Conservation (phyloP, 2,329 filamentous ascomycete species). For the Clonostachys rosea region DNA sequence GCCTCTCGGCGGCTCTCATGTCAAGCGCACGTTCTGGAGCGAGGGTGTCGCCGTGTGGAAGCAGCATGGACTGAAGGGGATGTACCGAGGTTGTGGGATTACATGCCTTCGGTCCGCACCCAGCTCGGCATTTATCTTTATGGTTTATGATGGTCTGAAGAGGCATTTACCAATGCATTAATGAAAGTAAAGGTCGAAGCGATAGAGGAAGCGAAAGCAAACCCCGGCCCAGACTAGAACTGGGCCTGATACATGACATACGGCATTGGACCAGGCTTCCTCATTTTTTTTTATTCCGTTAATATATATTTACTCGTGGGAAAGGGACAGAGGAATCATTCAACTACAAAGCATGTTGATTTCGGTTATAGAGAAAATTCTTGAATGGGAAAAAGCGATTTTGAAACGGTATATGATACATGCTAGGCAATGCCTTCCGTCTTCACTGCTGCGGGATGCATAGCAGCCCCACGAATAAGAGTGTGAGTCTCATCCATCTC, state of each 20-base stretch:
- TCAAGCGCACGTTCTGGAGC: slow-evolving; percentile 63
- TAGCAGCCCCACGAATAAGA: too few relatives aligned
- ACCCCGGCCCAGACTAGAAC: not conserved
- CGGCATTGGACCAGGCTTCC: not conserved
- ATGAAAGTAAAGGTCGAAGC: not conserved
- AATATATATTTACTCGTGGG: slow-evolving; percentile 7
- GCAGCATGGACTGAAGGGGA: slow-evolving; percentile 73
- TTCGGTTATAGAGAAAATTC: too few relatives aligned
- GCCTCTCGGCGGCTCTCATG: slow-evolving; percentile 53
- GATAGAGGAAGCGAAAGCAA: not conserved
- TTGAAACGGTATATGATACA: too few relatives aligned
- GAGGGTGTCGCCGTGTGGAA: slow-evolving; percentile 75
- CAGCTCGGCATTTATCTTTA: slow-evolving; percentile 97
- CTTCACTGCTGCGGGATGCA: too few relatives aligned
- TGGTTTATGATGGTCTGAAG: slow-evolving; percentile 86
- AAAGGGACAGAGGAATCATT: not conserved
- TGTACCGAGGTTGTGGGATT: slow-evolving; percentile 94
- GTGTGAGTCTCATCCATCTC: too few relatives aligned
- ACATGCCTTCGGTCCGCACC: slow-evolving; percentile 84
- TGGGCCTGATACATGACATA: not conserved
- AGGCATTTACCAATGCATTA: slow-evolving; percentile 52
- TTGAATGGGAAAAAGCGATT: too few relatives aligned
- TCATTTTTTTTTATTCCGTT: slow-evolving; percentile 5
- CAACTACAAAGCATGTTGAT: not conserved
- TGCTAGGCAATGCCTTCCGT: too few relatives aligned